Conservation (phyloP, 345 rosid species). For the Syzygium aromaticum region DNA sequence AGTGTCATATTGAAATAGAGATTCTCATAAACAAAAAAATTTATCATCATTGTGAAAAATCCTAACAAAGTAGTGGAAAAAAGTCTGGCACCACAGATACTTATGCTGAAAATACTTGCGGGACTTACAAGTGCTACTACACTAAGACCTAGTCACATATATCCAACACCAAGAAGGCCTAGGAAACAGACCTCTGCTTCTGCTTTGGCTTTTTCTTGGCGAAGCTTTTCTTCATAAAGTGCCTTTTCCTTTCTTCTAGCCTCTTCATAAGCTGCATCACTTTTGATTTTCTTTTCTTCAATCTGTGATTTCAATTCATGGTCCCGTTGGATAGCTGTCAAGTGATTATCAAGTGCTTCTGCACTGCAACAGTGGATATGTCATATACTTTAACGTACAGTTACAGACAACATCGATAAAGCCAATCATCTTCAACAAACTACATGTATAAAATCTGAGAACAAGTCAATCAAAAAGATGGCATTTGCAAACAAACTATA, state of each 20-base stretch:
- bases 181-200: slow-evolving; percentile 75
- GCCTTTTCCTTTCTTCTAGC: slow-evolving; percentile 78
- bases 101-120: background rate
- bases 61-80: background rate
- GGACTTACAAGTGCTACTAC: background rate
- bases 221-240: slow-evolving; percentile 66
- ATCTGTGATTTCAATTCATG: slow-evolving; percentile 77
- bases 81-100: background rate
- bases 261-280: slow-evolving; percentile 85
- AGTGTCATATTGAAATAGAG: background rate
- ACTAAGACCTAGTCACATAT: background rate
- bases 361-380: slow-evolving; percentile 40
- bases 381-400: slow-evolving; percentile 4
- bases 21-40: background rate
- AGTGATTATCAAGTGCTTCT: slow-evolving; percentile 88
- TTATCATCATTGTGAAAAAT: background rate
- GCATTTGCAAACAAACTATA: background rate
- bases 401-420: background rate
- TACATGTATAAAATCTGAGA: background rate
- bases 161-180: background rate
- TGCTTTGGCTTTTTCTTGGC: slow-evolving; percentile 71
- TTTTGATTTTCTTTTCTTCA: slow-evolving; percentile 79
- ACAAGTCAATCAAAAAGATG: background rate
- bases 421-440: background rate
- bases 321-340: slow-evolving; percentile 76